Evolutionary conservation across 495 filamentous ascomycete species (phyloP), one percentile per base, ranked within the genome.

Genomic region (Podospora fimiseda): DNA sequence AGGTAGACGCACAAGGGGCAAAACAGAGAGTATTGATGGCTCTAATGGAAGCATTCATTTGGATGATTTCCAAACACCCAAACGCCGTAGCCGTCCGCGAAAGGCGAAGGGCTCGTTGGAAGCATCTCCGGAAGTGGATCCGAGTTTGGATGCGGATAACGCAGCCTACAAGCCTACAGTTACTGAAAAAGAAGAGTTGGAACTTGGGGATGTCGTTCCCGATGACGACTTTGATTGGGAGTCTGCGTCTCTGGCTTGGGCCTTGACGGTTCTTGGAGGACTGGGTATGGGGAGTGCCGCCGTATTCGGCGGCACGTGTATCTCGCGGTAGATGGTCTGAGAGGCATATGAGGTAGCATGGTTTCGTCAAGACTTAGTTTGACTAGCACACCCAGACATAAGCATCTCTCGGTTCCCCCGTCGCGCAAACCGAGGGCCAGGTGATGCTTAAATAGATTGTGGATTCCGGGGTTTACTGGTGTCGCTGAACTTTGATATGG

Each of bases 141-240:
- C 52, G n/a, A 48, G 2, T 19, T 47, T 50, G 21, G 60, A 66
- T 11, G 49, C 48, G 16, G 51, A 50, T 7, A 59, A 60, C 19
- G 44, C 55, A 21, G 50, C 63, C 1, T 73, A 73, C 19, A 48
- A 61, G 30, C 68, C 70, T 8, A 56, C 53, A 1, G 54, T 57
- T 14, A 60, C 54, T 11, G 64, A 59, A 16, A 37, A 46, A 21
- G 54, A 44, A 1, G 60, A 55, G 0, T 18, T 56, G 2, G 52
- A 57, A 0, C 60, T 69, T 50, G 64, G 64, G 0, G 70, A 73
- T 52, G 46, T 61, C 9, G 14, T 69, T 2, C 65, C 63, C 13
- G 59, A 59, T 3, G 57, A 61, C 9, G 70, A 67, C 9, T 60
- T 70, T 21, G 74, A 78, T 39, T 74, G 73, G 72, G 75, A 78